phyloP scores from a whole-genome alignment of 2,329 filamentous ascomycete genomes.

The Exophiala aquamarina region DNA sequence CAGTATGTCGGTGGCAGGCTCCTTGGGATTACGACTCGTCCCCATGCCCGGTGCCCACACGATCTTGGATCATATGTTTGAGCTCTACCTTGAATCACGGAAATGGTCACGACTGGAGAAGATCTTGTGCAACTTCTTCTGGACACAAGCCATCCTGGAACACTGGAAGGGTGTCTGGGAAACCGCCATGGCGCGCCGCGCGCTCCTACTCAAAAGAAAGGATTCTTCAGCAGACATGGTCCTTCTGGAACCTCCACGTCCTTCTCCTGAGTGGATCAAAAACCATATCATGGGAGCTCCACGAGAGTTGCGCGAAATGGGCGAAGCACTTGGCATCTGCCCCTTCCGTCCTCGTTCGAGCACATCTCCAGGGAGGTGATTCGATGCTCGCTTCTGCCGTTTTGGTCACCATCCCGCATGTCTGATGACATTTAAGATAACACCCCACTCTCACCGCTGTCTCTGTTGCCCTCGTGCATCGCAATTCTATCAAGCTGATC shows the following conservation, averaged over 20 bases:
- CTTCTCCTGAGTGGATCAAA: constrained; percentile 2
- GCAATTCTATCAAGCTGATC: too few relatives aligned
- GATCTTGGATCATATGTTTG: constrained; percentile 20
- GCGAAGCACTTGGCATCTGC: constrained; percentile 17
- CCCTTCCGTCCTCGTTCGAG: constrained; percentile 9
- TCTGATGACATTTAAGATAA: too few relatives aligned
- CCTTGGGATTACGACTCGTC: constrained; percentile 17
- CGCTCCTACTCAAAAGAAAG: constrained; percentile 10
- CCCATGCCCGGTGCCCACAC: constrained; percentile 20
- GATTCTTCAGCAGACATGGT: background rate
- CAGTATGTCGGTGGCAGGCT: constrained; percentile 21
- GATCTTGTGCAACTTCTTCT: constrained; percentile 21
- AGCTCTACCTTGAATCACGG: constrained; percentile 15
- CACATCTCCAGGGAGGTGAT: too few relatives aligned
- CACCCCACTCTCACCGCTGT: too few relatives aligned
- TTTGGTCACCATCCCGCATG: too few relatives aligned
- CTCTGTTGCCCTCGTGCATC: too few relatives aligned
- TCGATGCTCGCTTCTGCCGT: too few relatives aligned
- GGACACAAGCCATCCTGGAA: constrained; percentile 15
- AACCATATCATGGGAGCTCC: constrained; percentile 16
- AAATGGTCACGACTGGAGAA: constrained; percentile 18
- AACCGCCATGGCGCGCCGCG: constrained; percentile 13
- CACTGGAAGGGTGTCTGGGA: constrained; percentile 23
- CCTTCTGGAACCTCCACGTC: background rate
- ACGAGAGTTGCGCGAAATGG: constrained; percentile 13